Percentiles rank a stretch among this genome's conserved stretches.
Conservation (phyloP, 2,329 filamentous ascomycete genomes). For the Cladorrhinum sp. region DNA sequence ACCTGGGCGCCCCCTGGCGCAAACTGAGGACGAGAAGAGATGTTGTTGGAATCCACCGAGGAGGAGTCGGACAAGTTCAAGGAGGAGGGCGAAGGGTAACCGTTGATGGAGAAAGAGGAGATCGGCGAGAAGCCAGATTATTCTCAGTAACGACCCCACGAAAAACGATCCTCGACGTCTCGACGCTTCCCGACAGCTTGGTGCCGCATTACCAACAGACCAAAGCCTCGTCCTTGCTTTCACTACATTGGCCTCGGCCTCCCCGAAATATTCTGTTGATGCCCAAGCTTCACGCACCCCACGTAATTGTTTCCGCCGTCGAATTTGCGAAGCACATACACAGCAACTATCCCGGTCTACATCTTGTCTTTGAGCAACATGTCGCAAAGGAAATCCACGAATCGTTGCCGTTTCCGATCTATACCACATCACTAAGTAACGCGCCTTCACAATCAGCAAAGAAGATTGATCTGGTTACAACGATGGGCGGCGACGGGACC, state of each 20-base stretch:
- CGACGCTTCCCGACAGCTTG: constrained; percentile 52
- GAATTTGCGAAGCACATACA: constrained; percentile 69
- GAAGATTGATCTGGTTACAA: constrained; percentile 86
- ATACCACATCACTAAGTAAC: constrained; percentile 50
- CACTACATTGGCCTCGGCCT: constrained; percentile 53
- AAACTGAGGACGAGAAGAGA: not conserved
- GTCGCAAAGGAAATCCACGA: constrained; percentile 71
- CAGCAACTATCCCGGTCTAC: constrained; percentile 73
- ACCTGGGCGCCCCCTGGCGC: constrained; percentile 6
- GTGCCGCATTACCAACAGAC: constrained; percentile 64
- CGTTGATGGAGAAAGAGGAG: not conserved
- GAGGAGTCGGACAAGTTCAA: not conserved
- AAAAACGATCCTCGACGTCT: constrained; percentile 49
- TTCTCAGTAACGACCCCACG: constrained; percentile 50
- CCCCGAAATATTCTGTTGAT: constrained; percentile 57
- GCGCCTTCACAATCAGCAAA: constrained; percentile 57
- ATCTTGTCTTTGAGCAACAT: constrained; percentile 77
- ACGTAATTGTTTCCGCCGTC: constrained; percentile 51
- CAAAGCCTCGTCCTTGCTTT: constrained; percentile 51
- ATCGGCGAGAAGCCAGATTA: constrained; percentile 30
- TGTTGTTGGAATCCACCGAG: not conserved
- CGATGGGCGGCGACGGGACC: constrained; percentile 89
- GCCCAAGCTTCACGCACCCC: constrained; percentile 55
- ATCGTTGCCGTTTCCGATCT: constrained; percentile 70
- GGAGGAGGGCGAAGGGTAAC: too few relatives aligned